These are phyloP conservation scores for Ochetophila trinervis DNA, from an alignment of 306 rosid genomes.

Conservation along the genomic window DNA sequence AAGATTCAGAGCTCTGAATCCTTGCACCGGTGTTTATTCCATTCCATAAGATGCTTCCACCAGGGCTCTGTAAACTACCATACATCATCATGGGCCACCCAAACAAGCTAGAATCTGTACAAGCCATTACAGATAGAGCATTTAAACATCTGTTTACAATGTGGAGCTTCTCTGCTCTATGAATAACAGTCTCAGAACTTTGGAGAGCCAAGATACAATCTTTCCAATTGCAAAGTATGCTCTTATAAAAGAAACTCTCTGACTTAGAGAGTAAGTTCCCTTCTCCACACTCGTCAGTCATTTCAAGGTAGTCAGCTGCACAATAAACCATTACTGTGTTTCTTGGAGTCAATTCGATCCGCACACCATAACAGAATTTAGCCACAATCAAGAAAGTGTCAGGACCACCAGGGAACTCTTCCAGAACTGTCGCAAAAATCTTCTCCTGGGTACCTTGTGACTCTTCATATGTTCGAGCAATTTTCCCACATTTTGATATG, in stretches of 20 bases:
- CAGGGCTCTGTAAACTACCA: conserved; percentile 97
- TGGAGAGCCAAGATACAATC: conserved; percentile 91
- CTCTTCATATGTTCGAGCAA: conserved; percentile 52
- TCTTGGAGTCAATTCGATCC: conserved; percentile 68
- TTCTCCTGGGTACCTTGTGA: conserved; percentile 35
- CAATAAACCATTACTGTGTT: conserved; percentile 62
- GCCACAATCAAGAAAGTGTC: conserved; percentile 64
- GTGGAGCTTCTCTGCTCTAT: conserved; percentile 64
- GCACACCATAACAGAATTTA: conserved; percentile 76
- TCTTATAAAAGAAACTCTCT: conserved; percentile 68
- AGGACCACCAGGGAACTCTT: conserved; percentile 83
- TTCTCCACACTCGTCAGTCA: conserved; percentile 87
- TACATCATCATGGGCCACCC: conserved; percentile 99
- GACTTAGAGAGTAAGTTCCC: conserved; percentile 68
- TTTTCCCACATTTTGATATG: conserved; percentile 77
- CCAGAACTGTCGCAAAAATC: conserved; percentile 47
- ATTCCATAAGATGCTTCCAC: conserved; percentile 96
- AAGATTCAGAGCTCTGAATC: conserved; percentile 83
- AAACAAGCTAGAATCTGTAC: conserved; percentile 93
- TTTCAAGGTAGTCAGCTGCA: conserved; percentile 82
- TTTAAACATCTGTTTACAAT: conserved; percentile 65
- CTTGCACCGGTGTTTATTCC: conserved; percentile 95
- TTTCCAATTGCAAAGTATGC: conserved; percentile 73
- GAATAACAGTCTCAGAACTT: conserved; percentile 59
- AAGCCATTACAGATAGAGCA: conserved; percentile 85